Conservation (phyloP, 495 filamentous ascomycete genomes). For the Podospora anserina region DNA sequence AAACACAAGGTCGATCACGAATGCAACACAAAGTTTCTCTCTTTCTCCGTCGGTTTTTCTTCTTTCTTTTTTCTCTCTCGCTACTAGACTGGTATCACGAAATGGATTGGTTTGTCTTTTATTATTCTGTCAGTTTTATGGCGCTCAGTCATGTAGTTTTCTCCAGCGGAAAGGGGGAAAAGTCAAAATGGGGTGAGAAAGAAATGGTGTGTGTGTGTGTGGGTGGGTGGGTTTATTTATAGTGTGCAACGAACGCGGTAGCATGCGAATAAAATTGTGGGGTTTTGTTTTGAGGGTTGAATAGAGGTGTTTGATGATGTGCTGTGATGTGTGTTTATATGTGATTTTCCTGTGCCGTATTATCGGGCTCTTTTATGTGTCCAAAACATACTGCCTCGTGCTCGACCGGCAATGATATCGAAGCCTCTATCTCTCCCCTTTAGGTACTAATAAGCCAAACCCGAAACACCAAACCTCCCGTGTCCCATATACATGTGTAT, state of each 20-base stretch:
- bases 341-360: too few species aligned
- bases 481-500: neutral
- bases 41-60: neutral
- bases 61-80: neutral
- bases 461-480: too few species aligned
- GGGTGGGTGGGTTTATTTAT: neutral
- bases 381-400: too few species aligned
- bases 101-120: conserved; percentile 1
- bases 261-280: neutral
- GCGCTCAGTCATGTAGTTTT: neutral
- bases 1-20: neutral
- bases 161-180: neutral
- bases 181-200: neutral
- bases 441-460: too few species aligned
- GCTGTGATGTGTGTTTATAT: too few species aligned
- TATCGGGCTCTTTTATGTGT: too few species aligned
- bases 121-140: neutral
- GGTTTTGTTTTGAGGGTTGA: too few species aligned
- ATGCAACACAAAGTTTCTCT: neutral
- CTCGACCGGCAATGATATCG: too few species aligned
- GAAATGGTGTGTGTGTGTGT: neutral
- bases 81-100: conserved; percentile 3
- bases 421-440: too few species aligned
- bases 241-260: neutral
- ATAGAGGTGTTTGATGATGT: too few species aligned